Base-by-base conservation (phyloP, 208 protist species). In the Leishmania turanica region DNA sequence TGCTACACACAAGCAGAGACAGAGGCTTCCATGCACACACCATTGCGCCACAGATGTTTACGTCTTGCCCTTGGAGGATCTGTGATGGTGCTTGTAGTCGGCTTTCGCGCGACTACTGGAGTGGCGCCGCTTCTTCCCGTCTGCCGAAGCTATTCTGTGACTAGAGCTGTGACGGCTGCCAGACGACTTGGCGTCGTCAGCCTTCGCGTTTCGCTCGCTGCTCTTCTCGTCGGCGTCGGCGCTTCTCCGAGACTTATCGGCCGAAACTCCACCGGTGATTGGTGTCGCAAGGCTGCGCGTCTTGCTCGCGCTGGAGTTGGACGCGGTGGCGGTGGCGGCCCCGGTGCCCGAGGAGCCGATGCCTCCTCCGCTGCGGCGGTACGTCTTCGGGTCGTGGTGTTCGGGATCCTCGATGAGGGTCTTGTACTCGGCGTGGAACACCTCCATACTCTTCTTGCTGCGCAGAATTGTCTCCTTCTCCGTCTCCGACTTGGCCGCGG, bases 341-440 rank as follows among this genome's bases (percentile, higher is more conserved):
- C 71, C 77, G 17, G 56, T 62, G 24, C 62, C 77, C 37, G 74
- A 58, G 31, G 70, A 64, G 24, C 54, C 70, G 70, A 77, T 84
- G 27, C 81, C 58, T 31, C 78, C 78, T 15, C 87, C 82, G 82
- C 86, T 87, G 74, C 87, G 87, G 60, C 88, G 88, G 79, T 88
- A 91, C 19, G 82, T 89, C 83, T 88, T 91, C 11, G 88, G 83
- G 84, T 91, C 88, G 64, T 82, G 79, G 78, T 91, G 85, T 40
- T 88, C 80, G 13, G 88, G 88, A 77, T 91, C 86, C 40, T 85
- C 88, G 42, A 87, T 80, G 62, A 91, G 86, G 9, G 85, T 81
- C 81, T 89, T 91, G 86, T 91, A 91, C 84, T 93, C 90, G 24
- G 45, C 82, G 77, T 88, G 83, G 56, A 92, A 90, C 19, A 89